These are phyloP conservation scores for Trichoderma gamsii DNA, from an alignment of 495 filamentous ascomycete species.

Conservation along the genomic window DNA sequence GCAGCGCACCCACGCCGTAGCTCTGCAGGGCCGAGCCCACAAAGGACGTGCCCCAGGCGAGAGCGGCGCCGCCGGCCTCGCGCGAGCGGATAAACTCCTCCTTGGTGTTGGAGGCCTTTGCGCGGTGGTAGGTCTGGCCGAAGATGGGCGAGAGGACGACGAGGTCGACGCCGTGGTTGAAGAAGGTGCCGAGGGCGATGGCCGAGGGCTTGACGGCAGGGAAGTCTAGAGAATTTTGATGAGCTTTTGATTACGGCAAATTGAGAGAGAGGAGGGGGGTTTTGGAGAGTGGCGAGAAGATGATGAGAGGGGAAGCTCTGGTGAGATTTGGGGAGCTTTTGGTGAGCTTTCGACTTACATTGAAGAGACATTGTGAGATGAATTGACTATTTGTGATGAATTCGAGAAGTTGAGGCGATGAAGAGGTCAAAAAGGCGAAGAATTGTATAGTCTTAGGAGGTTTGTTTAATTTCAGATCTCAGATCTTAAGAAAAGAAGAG, in stretches of 20 bases:
- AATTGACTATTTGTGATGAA: constrained; percentile 16
- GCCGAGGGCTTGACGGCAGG: constrained; percentile 96
- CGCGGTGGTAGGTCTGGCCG: constrained; percentile 90
- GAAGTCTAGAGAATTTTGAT: constrained; percentile 53
- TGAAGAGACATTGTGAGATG: constrained; percentile 50
- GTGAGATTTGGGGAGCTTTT: constrained; percentile 3
- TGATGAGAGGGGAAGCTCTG: not conserved
- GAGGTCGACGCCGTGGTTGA: constrained; percentile 69
- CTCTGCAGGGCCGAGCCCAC: constrained; percentile 84
- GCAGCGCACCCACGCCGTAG: constrained; percentile 89
- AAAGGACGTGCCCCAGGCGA: constrained; percentile 85
- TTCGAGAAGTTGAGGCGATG: constrained; percentile 8
- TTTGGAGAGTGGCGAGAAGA: not conserved
- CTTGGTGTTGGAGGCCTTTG: constrained; percentile 85
- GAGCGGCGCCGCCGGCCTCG: constrained; percentile 80
- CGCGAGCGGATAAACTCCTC: constrained; percentile 93
- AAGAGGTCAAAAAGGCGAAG: not conserved
- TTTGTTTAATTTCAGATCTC: too few relatives aligned
- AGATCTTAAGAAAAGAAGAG: not conserved
- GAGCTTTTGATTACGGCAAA: not conserved
- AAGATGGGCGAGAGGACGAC: constrained; percentile 80
- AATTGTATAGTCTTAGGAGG: too few relatives aligned
- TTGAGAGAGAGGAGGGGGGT: not conserved
- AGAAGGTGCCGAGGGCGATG: constrained; percentile 89
- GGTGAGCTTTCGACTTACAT: constrained; percentile 42